phyloP scores from a whole-genome alignment of 495 filamentous ascomycete genomes.

The Penicillium silybi region DNA sequence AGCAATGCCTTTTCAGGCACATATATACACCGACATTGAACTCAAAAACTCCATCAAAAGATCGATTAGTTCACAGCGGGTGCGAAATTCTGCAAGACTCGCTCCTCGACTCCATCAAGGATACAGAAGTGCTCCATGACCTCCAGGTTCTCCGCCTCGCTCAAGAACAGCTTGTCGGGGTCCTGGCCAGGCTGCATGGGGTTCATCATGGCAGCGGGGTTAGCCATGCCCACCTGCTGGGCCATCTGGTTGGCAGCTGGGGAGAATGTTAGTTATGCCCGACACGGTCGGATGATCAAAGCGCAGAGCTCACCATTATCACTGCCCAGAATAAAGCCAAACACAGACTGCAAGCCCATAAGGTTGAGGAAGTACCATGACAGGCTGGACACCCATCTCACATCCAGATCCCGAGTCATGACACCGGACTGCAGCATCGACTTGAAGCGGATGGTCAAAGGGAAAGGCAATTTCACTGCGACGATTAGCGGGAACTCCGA shows the following conservation, averaged over 20 bases:
- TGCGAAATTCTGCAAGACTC: conserved; percentile 57
- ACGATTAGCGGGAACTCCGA: conserved; percentile 12
- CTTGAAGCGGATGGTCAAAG: conserved; percentile 96
- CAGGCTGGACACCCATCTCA: conserved; percentile 94
- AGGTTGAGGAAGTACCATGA: conserved; percentile 98
- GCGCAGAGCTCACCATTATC: conserved; percentile 70
- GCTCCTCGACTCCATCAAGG: conserved; percentile 78
- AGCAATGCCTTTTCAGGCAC: conserved; percentile 2
- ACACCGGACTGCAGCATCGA: conserved; percentile 98
- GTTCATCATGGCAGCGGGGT: conserved; percentile 59
- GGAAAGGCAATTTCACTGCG: conserved; percentile 96
- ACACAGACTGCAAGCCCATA: conserved; percentile 95
- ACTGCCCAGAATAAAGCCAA: conserved; percentile 91
- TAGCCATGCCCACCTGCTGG: conserved; percentile 86
- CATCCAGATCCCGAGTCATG: conserved; percentile 91
- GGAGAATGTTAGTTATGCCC: conserved; percentile 7
- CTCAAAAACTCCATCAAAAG: not conserved
- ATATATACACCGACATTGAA: conserved; percentile 9
- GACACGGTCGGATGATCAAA: not conserved
- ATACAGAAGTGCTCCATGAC: conserved; percentile 92
- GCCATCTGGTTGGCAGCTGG: conserved; percentile 91
- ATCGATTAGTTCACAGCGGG: conserved; percentile 19
- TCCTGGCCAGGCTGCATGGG: conserved; percentile 95
- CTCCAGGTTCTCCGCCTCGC: conserved; percentile 90
- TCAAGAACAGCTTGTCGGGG: conserved; percentile 87